Evolutionary conservation across 1,139 yeast species (phyloP).

Genomic region (Martiniozyma asiatica): DNA sequence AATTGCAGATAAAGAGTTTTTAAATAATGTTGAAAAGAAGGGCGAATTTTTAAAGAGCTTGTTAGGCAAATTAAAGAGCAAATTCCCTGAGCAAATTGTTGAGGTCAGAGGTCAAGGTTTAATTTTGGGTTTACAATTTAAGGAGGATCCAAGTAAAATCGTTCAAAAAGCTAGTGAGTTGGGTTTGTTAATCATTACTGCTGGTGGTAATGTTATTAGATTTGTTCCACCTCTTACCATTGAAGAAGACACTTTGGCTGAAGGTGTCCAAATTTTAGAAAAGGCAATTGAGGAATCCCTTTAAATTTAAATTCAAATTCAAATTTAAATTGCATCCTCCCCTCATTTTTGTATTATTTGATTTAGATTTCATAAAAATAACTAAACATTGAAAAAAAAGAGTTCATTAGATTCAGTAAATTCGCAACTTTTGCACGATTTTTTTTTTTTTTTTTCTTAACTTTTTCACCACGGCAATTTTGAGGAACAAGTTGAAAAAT

Average conservation of each 20-base stretch:
- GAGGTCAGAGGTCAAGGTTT: constrained; percentile 83
- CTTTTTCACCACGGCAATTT: too few relatives aligned
- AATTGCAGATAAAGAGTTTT: constrained; percentile 49
- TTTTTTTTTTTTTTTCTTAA: constrained; percentile 1
- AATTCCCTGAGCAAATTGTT: constrained; percentile 46
- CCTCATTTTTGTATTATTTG: too few relatives aligned
- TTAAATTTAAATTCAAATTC: too few relatives aligned
- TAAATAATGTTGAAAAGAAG: constrained; percentile 45
- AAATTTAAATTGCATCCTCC: too few relatives aligned
- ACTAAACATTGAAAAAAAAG: too few relatives aligned
- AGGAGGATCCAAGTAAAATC: constrained; percentile 51
- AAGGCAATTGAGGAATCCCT: constrained; percentile 30
- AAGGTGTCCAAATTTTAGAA: constrained; percentile 61
- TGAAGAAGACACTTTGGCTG: constrained; percentile 50
- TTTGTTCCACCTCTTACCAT: constrained; percentile 88
- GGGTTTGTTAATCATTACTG: constrained; percentile 77
- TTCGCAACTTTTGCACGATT: background rate
- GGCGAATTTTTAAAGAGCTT: constrained; percentile 42
- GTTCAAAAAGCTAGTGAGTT: constrained; percentile 60
- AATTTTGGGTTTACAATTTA: constrained; percentile 71
- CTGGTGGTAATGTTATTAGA: constrained; percentile 84
- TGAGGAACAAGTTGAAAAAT: background rate
- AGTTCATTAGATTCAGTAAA: too few relatives aligned
- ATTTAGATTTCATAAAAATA: too few relatives aligned
- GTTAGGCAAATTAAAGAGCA: constrained; percentile 38